Base-by-base conservation (phyloP, 139 green algal genomes). In the Zygnema circumcarinatum region DNA sequence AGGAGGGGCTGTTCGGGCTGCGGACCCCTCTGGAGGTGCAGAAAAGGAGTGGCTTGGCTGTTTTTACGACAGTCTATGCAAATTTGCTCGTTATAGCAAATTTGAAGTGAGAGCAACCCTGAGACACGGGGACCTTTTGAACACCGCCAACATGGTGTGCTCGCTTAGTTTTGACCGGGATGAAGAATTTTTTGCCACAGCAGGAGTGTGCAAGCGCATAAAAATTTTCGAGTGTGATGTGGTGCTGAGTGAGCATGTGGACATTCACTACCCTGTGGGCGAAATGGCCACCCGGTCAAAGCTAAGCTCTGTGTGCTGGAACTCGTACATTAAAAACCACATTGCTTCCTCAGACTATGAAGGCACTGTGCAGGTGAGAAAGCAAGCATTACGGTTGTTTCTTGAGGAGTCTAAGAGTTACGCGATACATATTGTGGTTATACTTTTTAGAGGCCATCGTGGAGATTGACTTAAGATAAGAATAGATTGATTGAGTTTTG, bases 161-260 rank as follows among this genome's bases (percentile, higher is more conserved):
- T 93, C 89, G 35, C 91, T 94, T 11, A 94, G 92, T 1, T 98
- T 98, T 87, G 95, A 98, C 91, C 84, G 94, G 2, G 94, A 98
- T 39, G 95, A 97, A 62, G 93, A 96, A 86, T 96, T 95, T 79
- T 96, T 98, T 74, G 96, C 96, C 0, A 96, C 95, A 1, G 96
- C 95, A 2, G 96, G 95, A 29, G 94, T 96, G 39, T 94, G 84
- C 40, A 92, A 93, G 33, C 89, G 91, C 41, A 93, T 98, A 76
- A 94, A 95, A 81, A 81, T 94, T 35, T 93, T 91, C 36, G 92
- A 94, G 76, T 89, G 81, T 35, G 42, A 76, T 0, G 74, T 74
- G 1, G 91, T 96, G 41, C 86, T 95, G 76, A 32, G 32, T 22
- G 84, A 88, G 25, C 67, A 79, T 33, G 86, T 78, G 35, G 85